Percentiles rank a stretch among this genome's conserved stretches.
These are phyloP conservation scores for Penicillium roqueforti DNA, from an alignment of 495 filamentous ascomycete genomes.

Conservation along the genomic window DNA sequence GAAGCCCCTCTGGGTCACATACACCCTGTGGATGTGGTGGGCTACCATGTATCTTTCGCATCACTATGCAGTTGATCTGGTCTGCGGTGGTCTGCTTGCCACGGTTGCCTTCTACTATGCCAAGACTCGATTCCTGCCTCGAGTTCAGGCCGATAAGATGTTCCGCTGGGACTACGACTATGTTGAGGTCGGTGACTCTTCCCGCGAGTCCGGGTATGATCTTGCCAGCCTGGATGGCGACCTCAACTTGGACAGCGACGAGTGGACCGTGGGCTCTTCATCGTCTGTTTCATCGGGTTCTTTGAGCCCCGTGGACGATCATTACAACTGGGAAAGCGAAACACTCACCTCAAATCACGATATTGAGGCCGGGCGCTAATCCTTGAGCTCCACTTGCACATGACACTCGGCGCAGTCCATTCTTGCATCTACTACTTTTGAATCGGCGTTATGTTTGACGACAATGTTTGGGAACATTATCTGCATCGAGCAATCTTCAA, in stretches of 20 bases:
- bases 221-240: slow-evolving; percentile 52
- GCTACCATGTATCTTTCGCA: slow-evolving; percentile 97
- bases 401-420: slow-evolving; percentile 22
- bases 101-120: slow-evolving; percentile 76
- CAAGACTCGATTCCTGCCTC: slow-evolving; percentile 73
- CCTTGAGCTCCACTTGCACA: slow-evolving; percentile 23
- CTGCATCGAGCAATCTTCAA: slow-evolving; percentile 47
- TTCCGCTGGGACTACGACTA: slow-evolving; percentile 97
- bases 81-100: slow-evolving; percentile 78
- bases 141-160: slow-evolving; percentile 73
- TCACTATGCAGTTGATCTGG: slow-evolving; percentile 91
- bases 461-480: slow-evolving; percentile 38
- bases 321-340: slow-evolving; percentile 60
- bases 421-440: slow-evolving; percentile 30
- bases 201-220: slow-evolving; percentile 53
- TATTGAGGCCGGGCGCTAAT: slow-evolving; percentile 45
- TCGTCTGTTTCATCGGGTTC: slow-evolving; percentile 63
- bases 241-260: slow-evolving; percentile 60
- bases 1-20: slow-evolving; percentile 69
- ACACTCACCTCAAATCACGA: slow-evolving; percentile 54
- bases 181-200: slow-evolving; percentile 68
- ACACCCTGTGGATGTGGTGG: slow-evolving; percentile 94
- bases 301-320: slow-evolving; percentile 58
- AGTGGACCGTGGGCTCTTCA: slow-evolving; percentile 71
- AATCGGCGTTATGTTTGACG: slow-evolving; percentile 42